Base-by-base conservation (phyloP, 1,139 yeast species). In the Debaryomyces sp. region DNA sequence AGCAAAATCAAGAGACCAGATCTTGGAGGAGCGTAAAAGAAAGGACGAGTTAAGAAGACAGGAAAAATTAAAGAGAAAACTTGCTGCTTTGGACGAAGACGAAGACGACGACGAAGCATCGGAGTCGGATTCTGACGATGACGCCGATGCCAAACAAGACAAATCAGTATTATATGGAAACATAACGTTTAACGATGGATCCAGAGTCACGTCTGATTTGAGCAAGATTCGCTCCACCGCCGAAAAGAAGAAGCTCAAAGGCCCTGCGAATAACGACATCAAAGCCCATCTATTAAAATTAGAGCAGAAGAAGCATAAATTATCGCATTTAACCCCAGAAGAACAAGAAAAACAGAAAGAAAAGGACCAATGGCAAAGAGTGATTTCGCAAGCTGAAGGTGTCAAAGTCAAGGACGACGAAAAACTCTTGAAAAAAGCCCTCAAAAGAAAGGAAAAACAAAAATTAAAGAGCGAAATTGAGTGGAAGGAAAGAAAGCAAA, bases 381-480 rank as follows among this genome's bases (percentile, higher is more conserved):
- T 95, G 17, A 76, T 92, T 73, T 79, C 87, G 30, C 94, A 87
- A 61, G 92, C 96, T 3, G 96, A 91, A 68, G 99, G 99, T 43
- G 71, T 83, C 26, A 92, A 90, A 66, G 74, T 92, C 44, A 88
- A 87, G 60, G 97, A 95, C 66, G 96, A 94, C 65, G 99, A 92
- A 64, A 86, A 84, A 62, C 72, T 94, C 58, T 78, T 95, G 66
- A 87, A 85, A 60, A 92, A 90, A 66, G 89, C 98, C 1, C 70
- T 94, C 53, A 91, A 88, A 71, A 80, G 89, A 59, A 89, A 89
- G 63, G 96, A 88, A 59, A 82, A 87, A 53, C 78, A 81, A 64
- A 91, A 90, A 71, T 79, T 89, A 60, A 87, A 82, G 71, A 87
- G 95, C 56, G 94, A 88, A 58, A 73, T 84, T 44, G 95, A 89